A percentile compares a stretch with the other conserved stretches of the same genome.
phyloP scores from a whole-genome alignment of 1,139 yeast species.

The Yamadazyma jaroonii region DNA sequence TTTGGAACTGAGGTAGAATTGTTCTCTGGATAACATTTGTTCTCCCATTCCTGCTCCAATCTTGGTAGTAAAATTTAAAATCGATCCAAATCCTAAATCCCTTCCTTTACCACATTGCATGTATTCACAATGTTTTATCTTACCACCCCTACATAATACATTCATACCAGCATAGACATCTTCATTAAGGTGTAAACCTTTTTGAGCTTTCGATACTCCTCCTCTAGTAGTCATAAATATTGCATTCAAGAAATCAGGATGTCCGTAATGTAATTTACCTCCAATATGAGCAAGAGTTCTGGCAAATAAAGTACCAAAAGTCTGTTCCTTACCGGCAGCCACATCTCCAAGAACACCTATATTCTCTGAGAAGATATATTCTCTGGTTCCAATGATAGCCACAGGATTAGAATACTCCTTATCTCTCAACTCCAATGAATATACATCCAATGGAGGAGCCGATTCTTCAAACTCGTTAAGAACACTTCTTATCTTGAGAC shows the following conservation, averaged over 20 bases:
- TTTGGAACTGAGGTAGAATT: conserved; percentile 47
- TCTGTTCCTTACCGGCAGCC: conserved; percentile 59
- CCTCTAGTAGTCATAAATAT: conserved; percentile 55
- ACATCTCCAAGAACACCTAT: conserved; percentile 54
- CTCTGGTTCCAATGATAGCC: conserved; percentile 55
- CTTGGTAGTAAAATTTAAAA: conserved; percentile 52
- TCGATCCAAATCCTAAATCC: conserved; percentile 54
- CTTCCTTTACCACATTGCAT: conserved; percentile 59
- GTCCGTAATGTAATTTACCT: conserved; percentile 56
- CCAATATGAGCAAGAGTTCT: conserved; percentile 55
- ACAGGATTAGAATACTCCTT: conserved; percentile 38
- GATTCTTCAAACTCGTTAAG: conserved; percentile 51
- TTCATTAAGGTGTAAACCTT: conserved; percentile 53
- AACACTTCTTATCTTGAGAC: conserved; percentile 49
- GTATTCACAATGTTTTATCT: conserved; percentile 56
- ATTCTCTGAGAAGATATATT: conserved; percentile 54
- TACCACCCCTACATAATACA: conserved; percentile 49
- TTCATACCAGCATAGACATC: conserved; percentile 60
- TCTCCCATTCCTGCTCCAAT: conserved; percentile 63
- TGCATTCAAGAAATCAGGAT: conserved; percentile 51
- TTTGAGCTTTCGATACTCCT: conserved; percentile 55
- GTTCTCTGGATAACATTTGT: conserved; percentile 53
- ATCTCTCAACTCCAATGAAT: conserved; percentile 23
- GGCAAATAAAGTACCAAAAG: conserved; percentile 55
- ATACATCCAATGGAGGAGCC: conserved; percentile 30